These are phyloP conservation scores for Kodamaea hsintzibuensis DNA, from an alignment of 805 yeast genomes.

Conservation along the genomic window DNA sequence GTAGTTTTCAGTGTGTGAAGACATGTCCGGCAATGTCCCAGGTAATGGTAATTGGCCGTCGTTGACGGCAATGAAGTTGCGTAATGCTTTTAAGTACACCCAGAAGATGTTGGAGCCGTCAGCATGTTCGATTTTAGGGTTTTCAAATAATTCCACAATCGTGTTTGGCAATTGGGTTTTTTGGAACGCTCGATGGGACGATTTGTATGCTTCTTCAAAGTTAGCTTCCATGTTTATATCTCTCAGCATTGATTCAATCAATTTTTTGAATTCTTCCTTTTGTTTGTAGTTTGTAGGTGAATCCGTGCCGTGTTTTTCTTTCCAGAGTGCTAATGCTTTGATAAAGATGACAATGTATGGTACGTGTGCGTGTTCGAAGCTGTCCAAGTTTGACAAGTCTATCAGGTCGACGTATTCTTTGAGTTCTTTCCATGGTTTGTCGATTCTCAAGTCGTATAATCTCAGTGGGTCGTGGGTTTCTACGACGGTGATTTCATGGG, in stretches of 20 bases:
- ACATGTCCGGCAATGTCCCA: slow-evolving; percentile 87
- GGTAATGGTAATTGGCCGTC: slow-evolving; percentile 60
- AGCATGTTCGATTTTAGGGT: slow-evolving; percentile 19
- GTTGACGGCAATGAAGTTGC: slow-evolving; percentile 42
- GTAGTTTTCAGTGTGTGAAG: slow-evolving; percentile 67
- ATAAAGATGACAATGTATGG: slow-evolving; percentile 69
- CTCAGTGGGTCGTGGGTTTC: slow-evolving; percentile 72
- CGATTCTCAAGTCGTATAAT: slow-evolving; percentile 65
- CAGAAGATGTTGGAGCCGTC: slow-evolving; percentile 50
- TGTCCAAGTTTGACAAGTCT: slow-evolving; percentile 48
- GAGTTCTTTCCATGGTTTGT: slow-evolving; percentile 72
- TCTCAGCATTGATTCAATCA: slow-evolving; percentile 39
- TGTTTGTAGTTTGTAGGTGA: slow-evolving; percentile 42
- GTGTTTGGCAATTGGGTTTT: slow-evolving; percentile 35
- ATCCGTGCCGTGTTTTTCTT: slow-evolving; percentile 22
- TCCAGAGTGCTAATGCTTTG: slow-evolving; percentile 52
- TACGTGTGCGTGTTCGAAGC: slow-evolving; percentile 53
- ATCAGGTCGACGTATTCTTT: slow-evolving; percentile 49
- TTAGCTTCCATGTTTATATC: slow-evolving; percentile 54
- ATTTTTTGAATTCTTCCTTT: slow-evolving; percentile 40
- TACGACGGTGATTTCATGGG: slow-evolving; percentile 62
- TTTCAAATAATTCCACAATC: slow-evolving; percentile 22
- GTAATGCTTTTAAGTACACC: slow-evolving; percentile 58
- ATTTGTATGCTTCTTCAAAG: slow-evolving; percentile 38
- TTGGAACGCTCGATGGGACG: slow-evolving; percentile 39